Conservation (phyloP, 2,329 filamentous ascomycete genomes). For the Aspergillus sp. region DNA sequence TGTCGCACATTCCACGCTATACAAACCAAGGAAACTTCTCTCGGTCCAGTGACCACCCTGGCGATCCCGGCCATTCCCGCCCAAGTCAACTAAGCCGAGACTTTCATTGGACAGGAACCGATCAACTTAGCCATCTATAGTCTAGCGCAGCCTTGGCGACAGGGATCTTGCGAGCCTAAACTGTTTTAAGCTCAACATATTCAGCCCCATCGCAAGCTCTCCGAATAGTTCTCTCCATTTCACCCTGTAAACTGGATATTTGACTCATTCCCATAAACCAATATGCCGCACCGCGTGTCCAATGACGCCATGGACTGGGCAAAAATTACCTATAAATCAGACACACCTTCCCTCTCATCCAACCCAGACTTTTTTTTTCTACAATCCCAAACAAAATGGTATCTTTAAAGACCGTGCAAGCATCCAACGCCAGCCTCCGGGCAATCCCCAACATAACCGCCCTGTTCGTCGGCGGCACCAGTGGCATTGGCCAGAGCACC, state of each 20-base stretch:
- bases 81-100: too few species aligned
- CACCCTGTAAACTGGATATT: background rate
- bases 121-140: background rate
- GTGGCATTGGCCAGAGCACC: conserved; percentile 54
- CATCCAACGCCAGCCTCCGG: conserved; percentile 40
- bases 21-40: too few species aligned
- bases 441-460: conserved; percentile 38
- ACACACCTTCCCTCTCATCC: background rate
- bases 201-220: background rate
- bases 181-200: background rate
- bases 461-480: conserved; percentile 56
- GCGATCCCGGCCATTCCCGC: too few species aligned
- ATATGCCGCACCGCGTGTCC: background rate
- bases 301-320: background rate
- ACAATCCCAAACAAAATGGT: conserved; percentile 26
- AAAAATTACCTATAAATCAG: background rate
- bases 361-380: background rate
- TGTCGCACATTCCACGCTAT: too few species aligned
- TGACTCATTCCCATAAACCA: background rate
- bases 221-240: background rate
- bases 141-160: too few species aligned
- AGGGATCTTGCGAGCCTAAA: background rate
- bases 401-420: conserved; percentile 30
- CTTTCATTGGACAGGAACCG: too few species aligned
- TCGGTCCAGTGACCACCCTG: too few species aligned